Percentiles rank a stretch among this genome's conserved stretches.
Evolutionary conservation across 2,329 filamentous ascomycete genomes (phyloP).

Genomic region (Venturia oleaginea): DNA sequence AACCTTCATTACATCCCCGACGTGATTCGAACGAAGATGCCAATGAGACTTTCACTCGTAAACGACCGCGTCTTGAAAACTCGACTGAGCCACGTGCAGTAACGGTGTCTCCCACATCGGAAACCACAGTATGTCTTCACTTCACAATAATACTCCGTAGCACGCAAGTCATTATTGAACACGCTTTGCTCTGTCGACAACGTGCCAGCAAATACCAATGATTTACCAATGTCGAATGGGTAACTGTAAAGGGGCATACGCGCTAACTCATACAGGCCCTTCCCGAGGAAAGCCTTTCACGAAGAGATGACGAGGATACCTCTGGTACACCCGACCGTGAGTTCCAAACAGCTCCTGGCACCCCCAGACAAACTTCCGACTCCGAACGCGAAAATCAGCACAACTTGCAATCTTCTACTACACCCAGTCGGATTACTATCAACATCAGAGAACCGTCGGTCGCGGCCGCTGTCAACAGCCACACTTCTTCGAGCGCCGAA

Average conservation of each 20-base stretch:
- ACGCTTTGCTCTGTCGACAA: not conserved
- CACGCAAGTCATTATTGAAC: not conserved
- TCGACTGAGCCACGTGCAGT: not conserved
- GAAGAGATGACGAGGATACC: not conserved
- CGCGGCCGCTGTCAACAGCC: too few species aligned
- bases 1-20: conserved; percentile 27
- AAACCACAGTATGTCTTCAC: conserved; percentile 18
- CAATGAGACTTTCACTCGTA: conserved; percentile 35
- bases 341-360: conserved; percentile 7
- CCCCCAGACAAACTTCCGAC: not conserved
- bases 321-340: not conserved
- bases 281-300: not conserved
- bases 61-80: conserved; percentile 34
- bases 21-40: conserved; percentile 37
- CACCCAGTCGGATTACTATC: conserved; percentile 31
- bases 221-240: not conserved
- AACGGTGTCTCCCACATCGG: conserved; percentile 2
- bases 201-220: not conserved
- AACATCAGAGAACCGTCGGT: conserved; percentile 23
- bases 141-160: not conserved
- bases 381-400: not conserved
- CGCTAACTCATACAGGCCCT: not conserved
- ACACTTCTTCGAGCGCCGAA: not conserved
- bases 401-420: conserved; percentile 16
- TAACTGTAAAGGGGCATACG: not conserved